Evolutionary conservation across 2,329 filamentous ascomycete genomes (phyloP).

Genomic region (Penicillium olsonii): DNA sequence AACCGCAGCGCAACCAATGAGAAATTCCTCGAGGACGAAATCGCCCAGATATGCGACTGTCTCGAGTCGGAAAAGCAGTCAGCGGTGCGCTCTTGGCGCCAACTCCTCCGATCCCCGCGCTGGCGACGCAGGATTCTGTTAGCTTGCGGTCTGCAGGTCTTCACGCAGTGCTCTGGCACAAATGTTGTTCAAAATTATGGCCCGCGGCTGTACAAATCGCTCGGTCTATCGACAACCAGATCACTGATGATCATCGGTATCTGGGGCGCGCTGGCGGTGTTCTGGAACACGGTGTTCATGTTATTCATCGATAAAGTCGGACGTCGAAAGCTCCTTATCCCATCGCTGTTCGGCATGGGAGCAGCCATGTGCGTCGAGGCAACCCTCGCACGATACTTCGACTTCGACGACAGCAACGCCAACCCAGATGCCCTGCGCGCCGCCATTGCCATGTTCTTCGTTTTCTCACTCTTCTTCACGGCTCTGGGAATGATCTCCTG

Average conservation of each 20-base stretch:
- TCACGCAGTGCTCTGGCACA: conserved; percentile 51
- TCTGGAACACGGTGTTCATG: conserved; percentile 52
- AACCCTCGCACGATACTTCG: conserved; percentile 41
- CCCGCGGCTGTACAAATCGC: conserved; percentile 46
- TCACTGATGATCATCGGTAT: conserved; percentile 56
- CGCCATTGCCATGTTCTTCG: conserved; percentile 51
- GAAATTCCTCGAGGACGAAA: conserved; percentile 43
- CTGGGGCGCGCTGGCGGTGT: conserved; percentile 51
- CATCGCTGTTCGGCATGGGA: conserved; percentile 47
- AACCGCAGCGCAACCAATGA: conserved; percentile 31
- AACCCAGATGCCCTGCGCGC: conserved; percentile 44
- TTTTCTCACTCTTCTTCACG: conserved; percentile 50
- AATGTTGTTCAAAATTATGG: conserved; percentile 51
- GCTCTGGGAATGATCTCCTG: conserved; percentile 49
- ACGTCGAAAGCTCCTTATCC: conserved; percentile 52
- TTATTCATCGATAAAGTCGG: conserved; percentile 50
- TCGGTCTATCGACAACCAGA: conserved; percentile 47
- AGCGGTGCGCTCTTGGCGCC: conserved; percentile 40
- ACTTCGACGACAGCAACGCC: conserved; percentile 27
- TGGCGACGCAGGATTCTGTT: conserved; percentile 51
- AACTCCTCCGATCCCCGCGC: conserved; percentile 45
- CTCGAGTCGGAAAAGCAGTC: conserved; percentile 40
- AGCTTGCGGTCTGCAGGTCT: conserved; percentile 52
- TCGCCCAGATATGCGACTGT: conserved; percentile 43
- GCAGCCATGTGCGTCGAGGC: conserved; percentile 44